phyloP scores from a whole-genome alignment of 768 basidiomycete species.

The Daedaleopsis nitida region DNA sequence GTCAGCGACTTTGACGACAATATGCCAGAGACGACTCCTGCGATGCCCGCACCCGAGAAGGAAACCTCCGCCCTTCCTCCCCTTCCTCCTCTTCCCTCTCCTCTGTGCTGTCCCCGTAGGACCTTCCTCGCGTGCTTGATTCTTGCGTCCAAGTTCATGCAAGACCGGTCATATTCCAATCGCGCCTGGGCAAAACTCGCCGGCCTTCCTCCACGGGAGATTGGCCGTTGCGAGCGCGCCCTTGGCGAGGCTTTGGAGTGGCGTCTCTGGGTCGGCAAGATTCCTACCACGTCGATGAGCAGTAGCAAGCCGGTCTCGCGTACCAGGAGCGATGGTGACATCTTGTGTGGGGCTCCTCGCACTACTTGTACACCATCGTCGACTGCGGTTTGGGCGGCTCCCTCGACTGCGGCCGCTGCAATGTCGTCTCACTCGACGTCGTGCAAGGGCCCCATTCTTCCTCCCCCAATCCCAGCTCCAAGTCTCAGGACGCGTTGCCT shows the following conservation, averaged over 20 bases:
- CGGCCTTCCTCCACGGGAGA: slow-evolving; percentile 84
- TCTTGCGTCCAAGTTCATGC: slow-evolving; percentile 88
- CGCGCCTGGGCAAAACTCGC: slow-evolving; percentile 93
- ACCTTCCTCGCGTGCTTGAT: slow-evolving; percentile 89
- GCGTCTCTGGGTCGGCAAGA: slow-evolving; percentile 92
- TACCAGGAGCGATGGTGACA: slow-evolving; percentile 25
- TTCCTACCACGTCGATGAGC: slow-evolving; percentile 18
- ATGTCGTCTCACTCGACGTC: background rate
- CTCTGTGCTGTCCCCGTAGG: slow-evolving; percentile 84
- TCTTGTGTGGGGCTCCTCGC: slow-evolving; percentile 2
- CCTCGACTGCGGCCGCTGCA: slow-evolving; percentile 15
- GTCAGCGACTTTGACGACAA: background rate
- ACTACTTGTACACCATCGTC: slow-evolving; percentile 10
- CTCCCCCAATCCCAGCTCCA: slow-evolving; percentile 12
- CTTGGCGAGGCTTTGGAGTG: slow-evolving; percentile 85
- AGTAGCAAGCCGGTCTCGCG: slow-evolving; percentile 18
- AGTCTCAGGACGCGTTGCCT: slow-evolving; percentile 11
- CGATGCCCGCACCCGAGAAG: background rate
- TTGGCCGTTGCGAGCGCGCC: slow-evolving; percentile 85
- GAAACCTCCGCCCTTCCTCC: slow-evolving; percentile 25
- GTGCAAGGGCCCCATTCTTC: background rate
- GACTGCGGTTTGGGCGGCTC: slow-evolving; percentile 19
- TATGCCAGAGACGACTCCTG: background rate
- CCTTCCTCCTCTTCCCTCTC: slow-evolving; percentile 58
- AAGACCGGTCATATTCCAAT: slow-evolving; percentile 93